Evolutionary conservation across 176 grass and related monocot species (phyloP).

Genomic region (Microstegium vimineum): DNA sequence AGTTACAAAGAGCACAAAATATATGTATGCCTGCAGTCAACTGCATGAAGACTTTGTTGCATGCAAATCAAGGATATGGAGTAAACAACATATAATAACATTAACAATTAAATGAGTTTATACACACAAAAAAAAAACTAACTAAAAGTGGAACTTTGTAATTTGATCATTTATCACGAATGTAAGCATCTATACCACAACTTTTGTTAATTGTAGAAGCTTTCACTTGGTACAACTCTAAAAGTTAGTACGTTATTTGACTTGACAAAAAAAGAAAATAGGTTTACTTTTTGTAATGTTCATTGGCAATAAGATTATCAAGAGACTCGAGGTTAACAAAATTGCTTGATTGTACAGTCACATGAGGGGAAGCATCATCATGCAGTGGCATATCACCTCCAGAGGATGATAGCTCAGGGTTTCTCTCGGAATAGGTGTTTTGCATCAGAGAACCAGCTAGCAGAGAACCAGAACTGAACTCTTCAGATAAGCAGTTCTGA

Average conservation of each 20-base stretch:
- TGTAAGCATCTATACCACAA: background rate
- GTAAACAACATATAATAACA: background rate
- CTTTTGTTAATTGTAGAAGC: background rate
- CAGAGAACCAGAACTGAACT: background rate
- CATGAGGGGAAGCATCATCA: constrained; percentile 9
- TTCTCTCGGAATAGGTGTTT: background rate
- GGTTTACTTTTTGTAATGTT: constrained; percentile 37
- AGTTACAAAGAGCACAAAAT: background rate
- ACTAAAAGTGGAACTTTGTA: background rate
- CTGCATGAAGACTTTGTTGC: background rate
- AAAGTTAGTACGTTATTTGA: background rate
- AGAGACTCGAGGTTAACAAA: constrained; percentile 21
- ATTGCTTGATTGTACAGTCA: constrained; percentile 7
- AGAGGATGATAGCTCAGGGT: constrained; percentile 7
- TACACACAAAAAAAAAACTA: background rate
- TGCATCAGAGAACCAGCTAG: background rate
- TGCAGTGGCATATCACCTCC: background rate
- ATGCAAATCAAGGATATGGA: background rate
- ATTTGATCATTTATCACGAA: background rate
- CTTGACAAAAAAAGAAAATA: background rate
- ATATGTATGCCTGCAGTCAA: background rate
- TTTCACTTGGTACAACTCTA: background rate
- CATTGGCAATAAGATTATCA: constrained; percentile 33
- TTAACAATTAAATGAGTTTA: background rate
- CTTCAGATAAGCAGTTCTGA: background rate